Conservation (phyloP, 169 alveolate species). For the Eimeria nieschulzi region DNA sequence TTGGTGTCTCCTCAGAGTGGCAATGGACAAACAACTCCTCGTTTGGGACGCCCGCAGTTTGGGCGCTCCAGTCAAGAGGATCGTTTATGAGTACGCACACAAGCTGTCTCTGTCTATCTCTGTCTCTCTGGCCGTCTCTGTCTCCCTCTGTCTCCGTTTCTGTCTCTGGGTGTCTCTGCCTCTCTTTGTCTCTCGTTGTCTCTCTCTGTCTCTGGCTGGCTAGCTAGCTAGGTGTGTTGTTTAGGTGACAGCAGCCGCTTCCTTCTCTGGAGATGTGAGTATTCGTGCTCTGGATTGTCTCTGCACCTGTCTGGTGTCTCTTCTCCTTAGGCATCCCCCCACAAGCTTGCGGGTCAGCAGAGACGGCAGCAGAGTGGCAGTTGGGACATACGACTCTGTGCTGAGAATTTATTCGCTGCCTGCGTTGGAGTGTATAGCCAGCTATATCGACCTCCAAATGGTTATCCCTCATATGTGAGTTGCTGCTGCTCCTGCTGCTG, state of each 20-base stretch:
- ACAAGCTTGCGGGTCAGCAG: conserved; percentile 52
- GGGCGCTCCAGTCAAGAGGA: not conserved
- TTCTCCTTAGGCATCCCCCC: conserved; percentile 34
- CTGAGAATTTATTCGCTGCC: conserved; percentile 33
- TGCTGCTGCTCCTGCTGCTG: conserved; percentile 29
- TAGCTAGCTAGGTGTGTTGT: too few relatives aligned
- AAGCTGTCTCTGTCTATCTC: not conserved
- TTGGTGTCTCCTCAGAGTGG: conserved; percentile 27
- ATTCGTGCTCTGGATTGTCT: too few relatives aligned
- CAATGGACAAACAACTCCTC: conserved; percentile 60
- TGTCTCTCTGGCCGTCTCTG: too few relatives aligned
- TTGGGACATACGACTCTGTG: conserved; percentile 47
- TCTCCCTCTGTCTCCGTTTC: too few relatives aligned
- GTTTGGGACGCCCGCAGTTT: conserved; percentile 19
- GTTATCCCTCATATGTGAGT: conserved; percentile 61
- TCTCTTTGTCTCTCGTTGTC: too few relatives aligned
- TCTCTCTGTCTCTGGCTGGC: too few relatives aligned
- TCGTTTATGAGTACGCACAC: conserved; percentile 27
- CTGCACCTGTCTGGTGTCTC: not conserved
- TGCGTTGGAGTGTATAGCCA: not conserved
- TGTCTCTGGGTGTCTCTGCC: too few relatives aligned
- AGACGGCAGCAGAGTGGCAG: conserved; percentile 51
- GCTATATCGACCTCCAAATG: conserved; percentile 36
- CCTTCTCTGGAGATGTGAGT: too few relatives aligned
- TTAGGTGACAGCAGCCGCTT: too few relatives aligned